Evolutionary conservation across 805 yeast species (phyloP).

Genomic region (Starmerella potacharoeniae): DNA sequence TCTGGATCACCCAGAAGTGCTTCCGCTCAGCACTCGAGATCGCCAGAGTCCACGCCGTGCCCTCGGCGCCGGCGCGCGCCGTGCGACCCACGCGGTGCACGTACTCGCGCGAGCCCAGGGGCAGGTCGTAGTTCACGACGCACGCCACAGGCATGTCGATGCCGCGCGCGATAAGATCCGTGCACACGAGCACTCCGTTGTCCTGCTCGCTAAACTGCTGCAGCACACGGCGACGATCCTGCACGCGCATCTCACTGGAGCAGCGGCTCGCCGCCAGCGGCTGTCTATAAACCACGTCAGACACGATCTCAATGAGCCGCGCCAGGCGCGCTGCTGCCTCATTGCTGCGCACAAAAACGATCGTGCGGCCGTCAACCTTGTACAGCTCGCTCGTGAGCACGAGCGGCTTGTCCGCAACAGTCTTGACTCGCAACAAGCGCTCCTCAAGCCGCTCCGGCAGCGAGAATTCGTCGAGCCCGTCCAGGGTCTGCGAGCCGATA

Average conservation of each 20-base stretch:
- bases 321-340: constrained; percentile 78
- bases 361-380: constrained; percentile 21
- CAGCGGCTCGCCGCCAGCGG: constrained; percentile 25
- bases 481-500: constrained; percentile 43
- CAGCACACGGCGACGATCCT: constrained; percentile 46
- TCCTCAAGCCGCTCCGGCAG: constrained; percentile 32
- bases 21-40: constrained; percentile 67
- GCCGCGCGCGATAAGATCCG: constrained; percentile 95
- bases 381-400: constrained; percentile 46
- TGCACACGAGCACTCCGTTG: constrained; percentile 47
- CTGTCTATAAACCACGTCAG: constrained; percentile 20
- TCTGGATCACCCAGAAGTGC: constrained; percentile 32
- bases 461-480: constrained; percentile 27
- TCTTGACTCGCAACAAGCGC: constrained; percentile 26
- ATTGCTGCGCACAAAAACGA: constrained; percentile 65
- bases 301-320: constrained; percentile 42
- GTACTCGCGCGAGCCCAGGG: constrained; percentile 78
- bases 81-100: constrained; percentile 96
- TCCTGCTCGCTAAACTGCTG: constrained; percentile 46
- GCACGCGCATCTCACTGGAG: constrained; percentile 31
- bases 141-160: constrained; percentile 63
- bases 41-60: constrained; percentile 63
- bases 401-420: constrained; percentile 54
- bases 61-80: constrained; percentile 77
- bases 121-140: constrained; percentile 85